Evolutionary conservation across 352 stramenopile species (phyloP), one percentile per base, ranked within the genome.

Genomic region (Peronospora farinosa): DNA sequence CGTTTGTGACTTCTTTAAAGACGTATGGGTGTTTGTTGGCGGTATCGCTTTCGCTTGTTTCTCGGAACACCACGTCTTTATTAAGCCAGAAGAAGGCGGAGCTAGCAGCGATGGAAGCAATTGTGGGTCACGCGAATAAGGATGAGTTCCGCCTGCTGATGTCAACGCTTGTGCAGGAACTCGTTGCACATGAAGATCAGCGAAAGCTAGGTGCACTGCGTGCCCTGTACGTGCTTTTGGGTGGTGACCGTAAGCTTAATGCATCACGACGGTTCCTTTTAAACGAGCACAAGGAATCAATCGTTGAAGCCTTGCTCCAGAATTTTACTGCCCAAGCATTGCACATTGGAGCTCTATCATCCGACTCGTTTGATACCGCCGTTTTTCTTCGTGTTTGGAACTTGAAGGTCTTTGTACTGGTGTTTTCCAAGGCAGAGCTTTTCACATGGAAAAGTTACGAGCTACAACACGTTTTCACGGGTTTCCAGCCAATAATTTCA

Each of bases 391-490:
- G 57, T 4, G 45, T 82, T 10, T 85, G 65, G 65, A 86, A 71
- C 11, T 57, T 88, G 32, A 72, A 77, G 30, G 66, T 65, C 5
- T 83, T 92, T 21, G 72, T 76, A 40, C 58, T 86, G 5, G 60
- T 86, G 31, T 91, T 86, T 42, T 82, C 66, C 54, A 94, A 88
- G 43, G 60, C 76, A 0, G 83, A 92, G 47, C 54, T 89, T 16
- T 93, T 92, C 49, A 73, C 77, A 13, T 92, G 83, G 83, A 82
- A 85, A 60, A 63, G 60, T 0, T 59, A 80, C 21, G 80, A 94
- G 49, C 56, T 94, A 25, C 66, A 78, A n/a, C 68, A 84, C 17
- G 54, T 84, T 21, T 84, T 92, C 27, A 52, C 64, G 7, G 76
- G 67, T 3, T 88, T 94, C 44, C 70, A 86, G 52, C 71, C 79